Base-by-base conservation (phyloP, 345 rosid genomes). In the Euphorbia peplus region DNA sequence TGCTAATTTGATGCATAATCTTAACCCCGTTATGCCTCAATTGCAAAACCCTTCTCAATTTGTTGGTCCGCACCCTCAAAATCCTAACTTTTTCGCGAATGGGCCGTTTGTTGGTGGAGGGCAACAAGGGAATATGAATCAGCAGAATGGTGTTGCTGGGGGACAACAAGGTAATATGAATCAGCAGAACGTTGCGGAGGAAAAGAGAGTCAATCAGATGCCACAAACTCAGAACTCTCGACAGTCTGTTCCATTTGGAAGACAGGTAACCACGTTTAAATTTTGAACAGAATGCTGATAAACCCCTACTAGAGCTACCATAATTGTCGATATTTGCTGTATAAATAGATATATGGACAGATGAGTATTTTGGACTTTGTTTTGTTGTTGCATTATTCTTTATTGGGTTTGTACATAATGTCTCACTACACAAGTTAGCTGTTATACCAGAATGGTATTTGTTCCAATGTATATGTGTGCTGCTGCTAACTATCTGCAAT, bases 81-180 rank as follows among this genome's bases (percentile, higher is more conserved):
- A 65, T 77, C 84, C 81, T 35, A 74, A 15, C 70, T 70, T 78
- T 50, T 74, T 87, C 51, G 79, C 81, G 68, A 83, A 79, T 73
- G 77, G 80, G 26, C 79, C 75, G 65, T 74, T 73, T 80, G 81
- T 83, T 59, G 80, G 82, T 59, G 56, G 67, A 55, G 83, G 64
- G 44, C 86, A 81, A 71, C n/a, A n/a, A n/a, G n/a, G n/a, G n/a
- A n/a, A n/a, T n/a, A n/a, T n/a, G n/a, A n/a, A n/a, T n/a, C n/a
- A n/a, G n/a, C n/a, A n/a, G n/a, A n/a, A n/a, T n/a, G n/a, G n/a
- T 80, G 81, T 82, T 59, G 80, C 83, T 59, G 56, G 67, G 60
- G 82, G 64, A 39, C 86, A 81, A 71, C 81, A 80, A 29, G 76
- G 74, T 18, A 76, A 82, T 60, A 58, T 76, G 42, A 76, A 61